Evolutionary conservation across 208 protist genomes (phyloP).

Genomic region (Blechomonas ayalai): DNA sequence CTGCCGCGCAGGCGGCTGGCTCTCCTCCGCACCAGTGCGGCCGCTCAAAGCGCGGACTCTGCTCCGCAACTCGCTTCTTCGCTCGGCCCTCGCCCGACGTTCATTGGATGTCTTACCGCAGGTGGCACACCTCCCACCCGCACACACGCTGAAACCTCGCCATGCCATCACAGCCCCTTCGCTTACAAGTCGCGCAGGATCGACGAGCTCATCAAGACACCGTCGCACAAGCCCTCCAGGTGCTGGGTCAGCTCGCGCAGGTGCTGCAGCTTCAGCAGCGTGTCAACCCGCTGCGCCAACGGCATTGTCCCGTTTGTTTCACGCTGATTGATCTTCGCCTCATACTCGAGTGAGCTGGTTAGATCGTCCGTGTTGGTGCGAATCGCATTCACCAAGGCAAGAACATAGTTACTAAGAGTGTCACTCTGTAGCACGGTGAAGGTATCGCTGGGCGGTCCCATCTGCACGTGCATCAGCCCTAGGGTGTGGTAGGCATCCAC

Average conservation of each 20-base stretch:
- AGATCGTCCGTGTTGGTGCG: conserved; percentile 30
- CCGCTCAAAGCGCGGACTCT: too few species aligned
- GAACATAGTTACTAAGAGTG: conserved; percentile 41
- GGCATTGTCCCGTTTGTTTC: conserved; percentile 31
- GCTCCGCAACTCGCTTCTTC: too few species aligned
- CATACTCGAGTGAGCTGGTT: conserved; percentile 21
- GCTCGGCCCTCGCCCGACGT: too few species aligned
- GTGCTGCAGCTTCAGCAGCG: conserved; percentile 42
- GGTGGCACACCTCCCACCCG: too few species aligned
- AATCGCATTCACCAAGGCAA: conserved; percentile 38
- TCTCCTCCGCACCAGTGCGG: too few species aligned
- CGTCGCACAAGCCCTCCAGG: conserved; percentile 56
- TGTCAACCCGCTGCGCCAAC: conserved; percentile 39
- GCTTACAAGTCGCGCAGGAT: conserved; percentile 27
- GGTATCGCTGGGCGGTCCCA: conserved; percentile 15
- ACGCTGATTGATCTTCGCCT: conserved; percentile 22
- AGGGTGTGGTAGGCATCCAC: conserved; percentile 57
- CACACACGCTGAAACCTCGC: background rate
- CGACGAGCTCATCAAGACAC: conserved; percentile 27
- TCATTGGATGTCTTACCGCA: too few species aligned
- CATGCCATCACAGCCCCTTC: too few species aligned
- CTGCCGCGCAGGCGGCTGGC: too few species aligned
- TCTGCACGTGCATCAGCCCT: conserved; percentile 20
- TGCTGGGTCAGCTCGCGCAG: conserved; percentile 53
- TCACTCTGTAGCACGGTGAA: conserved; percentile 31